Base-by-base conservation (phyloP, 306 rosid species). In the Crotalaria pallida region DNA sequence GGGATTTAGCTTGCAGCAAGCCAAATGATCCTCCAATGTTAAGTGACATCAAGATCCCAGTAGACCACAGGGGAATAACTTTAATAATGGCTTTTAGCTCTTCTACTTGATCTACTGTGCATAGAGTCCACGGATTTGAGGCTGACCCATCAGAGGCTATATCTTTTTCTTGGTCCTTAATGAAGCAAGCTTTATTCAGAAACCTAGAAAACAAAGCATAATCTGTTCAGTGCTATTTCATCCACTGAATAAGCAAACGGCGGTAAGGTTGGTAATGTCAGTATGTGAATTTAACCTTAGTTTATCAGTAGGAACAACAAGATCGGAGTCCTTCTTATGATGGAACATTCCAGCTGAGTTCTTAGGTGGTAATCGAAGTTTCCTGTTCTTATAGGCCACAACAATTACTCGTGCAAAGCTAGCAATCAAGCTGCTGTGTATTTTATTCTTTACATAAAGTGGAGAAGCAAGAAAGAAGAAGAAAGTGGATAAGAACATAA, bases 11-110 rank as follows among this genome's bases (percentile, higher is more conserved):
- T 81, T 88, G 93, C 53, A 88, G 79, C 13, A 81, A 40, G 31
- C 78, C 84, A 55, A 88, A 83, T 10, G 90, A 17, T 79, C 63
- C 64, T 36, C 84, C 79, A 7, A 69, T 3, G 66, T 53, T 72
- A 9, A 83, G 70, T 0, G 86, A 76, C 81, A 83, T 70, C 65
- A 83, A 43, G 3, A 85, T 44, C 40, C 86, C 85, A 0, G 84
- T 73, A 33, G 86, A 83, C 89, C 93, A 88, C 1, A 88, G 67
- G 1, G 90, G 88, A 5, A 88, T 71, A n/a, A 88, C 82, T 66
- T 72, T 81, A n/a, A 88, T 31, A 3, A 88, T 85, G 10, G 87
- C 74, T 45, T 85, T 88, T 0, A 88, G 82, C 64, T 83, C 86
- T 70, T 88, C 93, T 6, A 81, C 88, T 81, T 88, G 79, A 62